Evolutionary conservation across 805 yeast genomes (phyloP).

Genomic region (Lachancea fermentati): DNA sequence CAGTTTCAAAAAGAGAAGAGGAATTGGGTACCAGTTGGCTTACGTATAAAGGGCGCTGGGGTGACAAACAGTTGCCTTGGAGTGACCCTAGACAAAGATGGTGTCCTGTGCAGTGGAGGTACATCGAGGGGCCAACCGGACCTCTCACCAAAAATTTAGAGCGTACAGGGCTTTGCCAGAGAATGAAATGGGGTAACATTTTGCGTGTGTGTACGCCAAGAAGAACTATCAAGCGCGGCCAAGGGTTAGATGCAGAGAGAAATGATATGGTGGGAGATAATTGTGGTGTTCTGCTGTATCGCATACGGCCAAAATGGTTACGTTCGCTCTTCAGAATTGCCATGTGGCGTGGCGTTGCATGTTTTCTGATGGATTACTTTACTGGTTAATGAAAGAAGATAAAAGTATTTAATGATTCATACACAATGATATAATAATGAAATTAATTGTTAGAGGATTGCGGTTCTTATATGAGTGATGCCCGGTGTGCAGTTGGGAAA

Average conservation of each 20-base stretch:
- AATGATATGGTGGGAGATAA: constrained; percentile 61
- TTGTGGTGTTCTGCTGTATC: constrained; percentile 62
- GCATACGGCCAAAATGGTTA: constrained; percentile 48
- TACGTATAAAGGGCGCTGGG: constrained; percentile 82
- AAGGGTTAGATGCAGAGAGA: constrained; percentile 67
- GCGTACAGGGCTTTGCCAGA: constrained; percentile 70
- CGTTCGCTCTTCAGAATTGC: constrained; percentile 42
- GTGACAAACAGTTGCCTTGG: constrained; percentile 63
- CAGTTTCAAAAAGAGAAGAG: constrained; percentile 28
- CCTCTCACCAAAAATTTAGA: constrained; percentile 74
- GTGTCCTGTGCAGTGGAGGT: constrained; percentile 85
- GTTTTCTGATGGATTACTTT: constrained; percentile 45
- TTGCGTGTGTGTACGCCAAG: constrained; percentile 79
- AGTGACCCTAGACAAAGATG: constrained; percentile 76
- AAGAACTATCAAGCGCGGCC: constrained; percentile 67
- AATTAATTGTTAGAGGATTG: not conserved
- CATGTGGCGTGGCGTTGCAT: constrained; percentile 60
- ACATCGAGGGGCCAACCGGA: constrained; percentile 90
- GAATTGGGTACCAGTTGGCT: constrained; percentile 64
- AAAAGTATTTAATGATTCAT: not conserved
- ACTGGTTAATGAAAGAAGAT: constrained; percentile 25
- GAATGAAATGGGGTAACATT: constrained; percentile 90
- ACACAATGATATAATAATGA: not conserved
- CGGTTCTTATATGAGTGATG: not conserved
- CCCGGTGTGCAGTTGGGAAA: not conserved